A percentile compares a stretch with the other conserved stretches of the same genome.
These are phyloP conservation scores for Ganoderma leucocontextum DNA, from an alignment of 1,284 basidiomycete genomes.

Conservation along the genomic window DNA sequence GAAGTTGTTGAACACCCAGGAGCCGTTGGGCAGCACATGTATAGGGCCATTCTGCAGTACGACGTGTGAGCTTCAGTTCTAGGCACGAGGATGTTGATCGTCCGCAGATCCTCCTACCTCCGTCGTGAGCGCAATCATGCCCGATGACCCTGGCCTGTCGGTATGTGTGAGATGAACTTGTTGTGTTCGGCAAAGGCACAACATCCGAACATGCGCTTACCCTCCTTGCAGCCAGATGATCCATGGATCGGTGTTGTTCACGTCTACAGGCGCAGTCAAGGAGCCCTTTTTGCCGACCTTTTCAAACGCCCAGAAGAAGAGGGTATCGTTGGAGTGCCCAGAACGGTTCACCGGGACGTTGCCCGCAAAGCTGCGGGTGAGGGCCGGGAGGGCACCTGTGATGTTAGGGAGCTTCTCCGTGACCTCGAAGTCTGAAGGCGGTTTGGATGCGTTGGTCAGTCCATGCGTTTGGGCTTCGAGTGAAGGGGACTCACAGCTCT, in stretches of 20 bases:
- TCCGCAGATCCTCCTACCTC: slow-evolving; percentile 53
- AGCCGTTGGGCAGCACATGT: slow-evolving; percentile 58
- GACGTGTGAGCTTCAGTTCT: background rate
- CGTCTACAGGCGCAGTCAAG: slow-evolving; percentile 50
- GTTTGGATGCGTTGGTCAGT: background rate
- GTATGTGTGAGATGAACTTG: slow-evolving; percentile 1
- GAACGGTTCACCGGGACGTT: slow-evolving; percentile 69
- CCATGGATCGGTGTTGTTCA: slow-evolving; percentile 63
- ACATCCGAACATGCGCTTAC: slow-evolving; percentile 29
- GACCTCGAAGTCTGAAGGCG: slow-evolving; percentile 37
- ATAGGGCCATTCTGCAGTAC: slow-evolving; percentile 71
- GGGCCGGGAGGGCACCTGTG: slow-evolving; percentile 58
- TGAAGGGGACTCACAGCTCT: slow-evolving; percentile 37
- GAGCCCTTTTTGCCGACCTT: slow-evolving; percentile 63
- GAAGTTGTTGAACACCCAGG: slow-evolving; percentile 57
- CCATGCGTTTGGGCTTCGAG: background rate
- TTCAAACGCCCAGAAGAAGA: slow-evolving; percentile 77
- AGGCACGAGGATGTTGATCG: background rate
- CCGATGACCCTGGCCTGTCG: slow-evolving; percentile 69
- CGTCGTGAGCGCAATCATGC: slow-evolving; percentile 68
- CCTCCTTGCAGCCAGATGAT: slow-evolving; percentile 80
- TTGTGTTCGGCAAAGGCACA: background rate
- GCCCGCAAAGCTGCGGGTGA: slow-evolving; percentile 70
- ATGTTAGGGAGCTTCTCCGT: slow-evolving; percentile 63
- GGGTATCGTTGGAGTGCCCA: slow-evolving; percentile 64